Evolutionary conservation across 192 early-diverging fungal genomes (phyloP), one percentile per base, ranked within the genome.

Genomic region (Coemansia sp.): DNA sequence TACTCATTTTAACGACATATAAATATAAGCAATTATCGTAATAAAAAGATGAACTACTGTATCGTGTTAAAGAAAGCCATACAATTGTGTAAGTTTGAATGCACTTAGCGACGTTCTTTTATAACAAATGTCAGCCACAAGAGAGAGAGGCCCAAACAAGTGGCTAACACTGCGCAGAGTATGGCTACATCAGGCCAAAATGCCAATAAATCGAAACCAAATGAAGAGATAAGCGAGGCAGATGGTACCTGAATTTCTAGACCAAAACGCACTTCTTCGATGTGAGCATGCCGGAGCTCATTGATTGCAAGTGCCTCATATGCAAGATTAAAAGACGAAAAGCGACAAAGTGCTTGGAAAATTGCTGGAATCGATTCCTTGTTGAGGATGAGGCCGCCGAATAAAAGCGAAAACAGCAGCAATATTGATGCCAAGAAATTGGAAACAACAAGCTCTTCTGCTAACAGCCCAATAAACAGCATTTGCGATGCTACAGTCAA

Each of bases 241-340:
- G 90, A 91, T 38, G 92, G 92, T 16, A 92, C 85, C 75, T 92
- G 86, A 49, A 94, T 93, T 43, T 88, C 81, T 16, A 94, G 71
- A 7, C 91, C 90, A 79, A 85, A 90, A 38, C 86, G 83, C 21
- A 88, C 85, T 44, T 94, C 91, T 33, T 85, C 80, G 7, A 94
- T 66, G 47, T 86, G 86, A 33, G 93, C 71, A 38, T 89, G 83
- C 1, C 87, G 81, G 13, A 97, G 80, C 68, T 97, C 94, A 64
- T 94, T 97, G 30, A 93, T 92, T 20, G 93, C 71, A 26, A 97
- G 55, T 0, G 94, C 91, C 55, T 97, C 94, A 46, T 94, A 85
- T 6, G 88, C 94, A 66, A 87, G 83, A 50, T 97, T 94, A 65
- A 94, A 97, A 56, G 93, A 91, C 14, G 91, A 92, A 2, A 68